Conservation (phyloP, 306 rosid genomes). For the Phaseolus lunatus region DNA sequence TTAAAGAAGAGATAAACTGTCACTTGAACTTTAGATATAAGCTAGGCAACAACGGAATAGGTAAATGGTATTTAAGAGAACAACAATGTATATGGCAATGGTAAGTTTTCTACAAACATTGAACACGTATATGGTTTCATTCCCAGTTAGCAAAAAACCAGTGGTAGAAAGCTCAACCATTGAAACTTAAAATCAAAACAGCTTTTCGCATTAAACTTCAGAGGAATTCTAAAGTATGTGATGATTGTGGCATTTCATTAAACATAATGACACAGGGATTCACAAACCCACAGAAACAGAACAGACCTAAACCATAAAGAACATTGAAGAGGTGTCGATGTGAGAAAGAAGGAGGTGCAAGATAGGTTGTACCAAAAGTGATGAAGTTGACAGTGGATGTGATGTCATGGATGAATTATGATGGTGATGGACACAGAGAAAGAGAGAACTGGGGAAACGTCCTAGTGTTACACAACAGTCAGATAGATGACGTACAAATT, state of each 20-base stretch:
- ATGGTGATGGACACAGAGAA: not conserved
- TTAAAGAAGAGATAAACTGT: constrained; percentile 37
- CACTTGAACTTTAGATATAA: constrained; percentile 33
- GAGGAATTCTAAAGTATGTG: not conserved
- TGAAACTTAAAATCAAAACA: not conserved
- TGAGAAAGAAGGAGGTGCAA: not conserved
- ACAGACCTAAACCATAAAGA: not conserved
- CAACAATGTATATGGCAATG: not conserved
- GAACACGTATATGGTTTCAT: constrained; percentile 18
- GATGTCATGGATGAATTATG: not conserved
- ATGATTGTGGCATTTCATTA: constrained; percentile 5
- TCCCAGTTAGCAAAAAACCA: not conserved
- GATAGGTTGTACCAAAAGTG: not conserved
- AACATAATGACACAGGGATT: not conserved
- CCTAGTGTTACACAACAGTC: too few relatives aligned
- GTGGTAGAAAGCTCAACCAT: not conserved
- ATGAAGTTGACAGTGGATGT: not conserved
- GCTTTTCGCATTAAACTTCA: not conserved
- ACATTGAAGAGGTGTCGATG: not conserved
- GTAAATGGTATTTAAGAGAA: constrained; percentile 27
- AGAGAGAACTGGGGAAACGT: too few relatives aligned
- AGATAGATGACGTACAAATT: too few relatives aligned
- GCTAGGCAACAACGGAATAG: constrained; percentile 22
- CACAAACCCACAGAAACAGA: constrained; percentile 17
- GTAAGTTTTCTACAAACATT: not conserved